These are phyloP conservation scores for Eimeria falciformis DNA, from an alignment of 169 alveolate genomes.

Conservation along the genomic window DNA sequence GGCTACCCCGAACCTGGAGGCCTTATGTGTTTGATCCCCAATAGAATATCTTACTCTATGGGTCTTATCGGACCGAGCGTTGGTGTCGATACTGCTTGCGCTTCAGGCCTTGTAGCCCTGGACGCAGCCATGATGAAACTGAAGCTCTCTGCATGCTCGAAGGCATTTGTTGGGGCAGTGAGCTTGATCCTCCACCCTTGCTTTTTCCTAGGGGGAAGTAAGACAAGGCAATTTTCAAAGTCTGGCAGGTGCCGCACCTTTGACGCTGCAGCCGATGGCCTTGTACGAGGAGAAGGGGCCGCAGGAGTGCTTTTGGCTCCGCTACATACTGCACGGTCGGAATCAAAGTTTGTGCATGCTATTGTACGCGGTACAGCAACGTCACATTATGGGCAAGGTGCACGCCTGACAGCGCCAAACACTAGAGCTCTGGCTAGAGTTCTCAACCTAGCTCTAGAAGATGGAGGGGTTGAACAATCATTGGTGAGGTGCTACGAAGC, in stretches of 20 bases:
- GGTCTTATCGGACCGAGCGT: slow-evolving; percentile 84
- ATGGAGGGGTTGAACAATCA: slow-evolving; percentile 69
- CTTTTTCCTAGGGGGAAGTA: slow-evolving; percentile 68
- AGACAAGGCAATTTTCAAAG: slow-evolving; percentile 83
- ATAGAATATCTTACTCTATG: slow-evolving; percentile 80
- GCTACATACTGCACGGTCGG: slow-evolving; percentile 14
- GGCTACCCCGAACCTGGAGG: slow-evolving; percentile 82
- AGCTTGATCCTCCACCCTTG: slow-evolving; percentile 54
- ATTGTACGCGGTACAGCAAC: slow-evolving; percentile 84
- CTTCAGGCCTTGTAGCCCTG: slow-evolving; percentile 84
- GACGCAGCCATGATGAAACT: slow-evolving; percentile 80
- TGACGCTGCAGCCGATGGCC: slow-evolving; percentile 85
- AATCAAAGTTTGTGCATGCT: slow-evolving; percentile 73
- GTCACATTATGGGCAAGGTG: slow-evolving; percentile 85
- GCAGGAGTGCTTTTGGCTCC: slow-evolving; percentile 79
- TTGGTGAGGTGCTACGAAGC: slow-evolving; percentile 80
- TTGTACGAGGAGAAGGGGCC: slow-evolving; percentile 87
- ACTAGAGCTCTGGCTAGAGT: slow-evolving; percentile 83
- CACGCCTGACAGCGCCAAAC: slow-evolving; percentile 86
- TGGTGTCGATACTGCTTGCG: slow-evolving; percentile 85
- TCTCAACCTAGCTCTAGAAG: slow-evolving; percentile 73
- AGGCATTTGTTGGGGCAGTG: slow-evolving; percentile 77
- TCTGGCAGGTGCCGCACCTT: slow-evolving; percentile 86
- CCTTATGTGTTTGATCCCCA: slow-evolving; percentile 80
- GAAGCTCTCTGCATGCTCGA: slow-evolving; percentile 47